Evolutionary conservation across 371 early-diverging fungal species (phyloP), one percentile per base, ranked within the genome.

Genomic region (Scutellospora calospora): DNA sequence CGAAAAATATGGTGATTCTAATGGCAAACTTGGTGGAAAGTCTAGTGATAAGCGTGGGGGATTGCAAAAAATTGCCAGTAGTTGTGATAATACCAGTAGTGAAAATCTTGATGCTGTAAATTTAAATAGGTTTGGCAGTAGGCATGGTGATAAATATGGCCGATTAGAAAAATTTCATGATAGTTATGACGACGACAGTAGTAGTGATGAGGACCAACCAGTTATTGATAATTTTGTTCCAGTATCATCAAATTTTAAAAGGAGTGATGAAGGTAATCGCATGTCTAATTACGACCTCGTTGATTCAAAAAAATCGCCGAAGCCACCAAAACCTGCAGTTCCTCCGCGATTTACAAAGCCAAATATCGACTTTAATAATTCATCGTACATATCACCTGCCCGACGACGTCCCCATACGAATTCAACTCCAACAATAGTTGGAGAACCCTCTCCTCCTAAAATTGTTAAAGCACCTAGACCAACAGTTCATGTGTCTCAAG

Each of bases 401-500:
- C 35, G 38, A 31, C 69, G 33, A 77, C 78, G 31, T 52, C 51
- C 77, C 5, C n/a, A n/a, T 25, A 25, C 14, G 4, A 69, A 20
- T 49, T 25, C 63, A 45, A 27, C 52, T 12, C 33, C 12, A 25
- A 22, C 45, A 11, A 9, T 45, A 11, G 45, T 45, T 45, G 45
- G 9, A 9, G n/a, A 41, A 22, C 54, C 35, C 14, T n/a, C 27
- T 11, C 51, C 80, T 3, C 25, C 82, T 41, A 33, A 59, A 27
- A 68, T 72, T 22, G 59, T 31, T 11, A 54, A 75, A 49, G 57
- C 65, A 66, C 81, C 81, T 62, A 27, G 68, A 38, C 57, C 14
- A 25, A 51, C 51, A 20, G 14, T 63, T 16, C 6, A 65, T 31
- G 66, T 33, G 16, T 54, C 82, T 12, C 73, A 81, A 16, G 83